These are phyloP conservation scores for Cercospora sesami DNA, from an alignment of 2,329 filamentous ascomycete species.

Conservation along the genomic window DNA sequence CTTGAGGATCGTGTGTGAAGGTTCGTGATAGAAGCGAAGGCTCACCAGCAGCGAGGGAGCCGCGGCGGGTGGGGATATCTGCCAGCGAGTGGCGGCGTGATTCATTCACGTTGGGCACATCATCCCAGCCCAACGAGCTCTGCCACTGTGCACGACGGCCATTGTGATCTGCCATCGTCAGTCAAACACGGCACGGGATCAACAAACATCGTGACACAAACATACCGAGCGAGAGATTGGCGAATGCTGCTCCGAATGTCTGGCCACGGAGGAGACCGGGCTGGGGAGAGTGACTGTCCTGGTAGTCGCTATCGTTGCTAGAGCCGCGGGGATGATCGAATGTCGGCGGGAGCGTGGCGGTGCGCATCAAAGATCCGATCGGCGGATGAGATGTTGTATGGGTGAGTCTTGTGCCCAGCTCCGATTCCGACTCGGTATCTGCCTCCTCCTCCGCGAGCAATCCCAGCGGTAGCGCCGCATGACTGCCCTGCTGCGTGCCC, in stretches of 20 bases:
- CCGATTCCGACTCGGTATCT: conserved; percentile 33
- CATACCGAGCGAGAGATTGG: conserved; percentile 35
- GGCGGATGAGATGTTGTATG: conserved; percentile 39
- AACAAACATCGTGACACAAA: conserved; percentile 2
- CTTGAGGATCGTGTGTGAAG: conserved; percentile 24
- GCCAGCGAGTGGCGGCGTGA: conserved; percentile 79
- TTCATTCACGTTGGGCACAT: conserved; percentile 63
- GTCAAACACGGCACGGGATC: not conserved
- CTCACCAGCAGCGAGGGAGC: conserved; percentile 37
- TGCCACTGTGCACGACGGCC: conserved; percentile 59
- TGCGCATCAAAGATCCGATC: conserved; percentile 35
- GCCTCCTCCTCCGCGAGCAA: conserved; percentile 36
- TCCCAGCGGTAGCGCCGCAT: conserved; percentile 33
- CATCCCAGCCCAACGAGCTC: conserved; percentile 66
- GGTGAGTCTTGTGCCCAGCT: conserved; percentile 31
- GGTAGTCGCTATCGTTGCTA: conserved; percentile 26
- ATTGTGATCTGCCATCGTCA: conserved; percentile 30
- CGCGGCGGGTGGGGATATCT: conserved; percentile 42
- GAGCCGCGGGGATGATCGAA: conserved; percentile 25
- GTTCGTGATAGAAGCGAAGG: conserved; percentile 26
- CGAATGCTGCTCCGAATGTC: conserved; percentile 34
- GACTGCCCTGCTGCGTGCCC: conserved; percentile 16
- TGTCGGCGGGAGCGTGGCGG: conserved; percentile 34
- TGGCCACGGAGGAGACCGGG: conserved; percentile 22
- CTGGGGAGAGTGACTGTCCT: conserved; percentile 26